phyloP scores from a whole-genome alignment of 352 stramenopile species.

The Phytophthora macrochlamydospora region DNA sequence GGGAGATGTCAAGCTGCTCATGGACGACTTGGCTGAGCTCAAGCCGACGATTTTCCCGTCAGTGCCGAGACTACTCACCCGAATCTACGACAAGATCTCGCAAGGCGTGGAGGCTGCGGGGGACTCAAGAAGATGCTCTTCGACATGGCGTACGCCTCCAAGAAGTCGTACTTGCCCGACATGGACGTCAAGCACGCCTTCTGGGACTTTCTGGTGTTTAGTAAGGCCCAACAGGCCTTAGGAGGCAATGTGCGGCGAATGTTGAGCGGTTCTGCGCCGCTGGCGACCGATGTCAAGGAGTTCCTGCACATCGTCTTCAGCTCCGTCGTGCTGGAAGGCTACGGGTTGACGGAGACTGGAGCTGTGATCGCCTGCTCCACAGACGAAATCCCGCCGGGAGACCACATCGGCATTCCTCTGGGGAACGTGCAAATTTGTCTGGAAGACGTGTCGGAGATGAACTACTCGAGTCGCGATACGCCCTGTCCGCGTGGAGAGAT shows the following conservation, averaged over 20 bases:
- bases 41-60: slow-evolving; percentile 90
- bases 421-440: slow-evolving; percentile 91
- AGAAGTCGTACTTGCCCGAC: slow-evolving; percentile 58
- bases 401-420: slow-evolving; percentile 92
- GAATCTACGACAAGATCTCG: slow-evolving; percentile 94
- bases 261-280: slow-evolving; percentile 93
- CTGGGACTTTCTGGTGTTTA: slow-evolving; percentile 96
- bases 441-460: slow-evolving; percentile 96
- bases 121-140: slow-evolving; percentile 90
- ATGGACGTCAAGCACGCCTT: slow-evolving; percentile 64
- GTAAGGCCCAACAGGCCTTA: slow-evolving; percentile 92
- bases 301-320: slow-evolving; percentile 95
- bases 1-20: slow-evolving; percentile 84
- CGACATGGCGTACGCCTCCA: slow-evolving; percentile 76
- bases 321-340: slow-evolving; percentile 92
- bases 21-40: slow-evolving; percentile 91
- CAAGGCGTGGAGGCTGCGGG: slow-evolving; percentile 59
- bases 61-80: slow-evolving; percentile 94
- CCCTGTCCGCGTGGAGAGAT: slow-evolving; percentile 80
- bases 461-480: slow-evolving; percentile 82
- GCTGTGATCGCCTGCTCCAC: slow-evolving; percentile 47
- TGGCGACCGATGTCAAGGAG: slow-evolving; percentile 92
- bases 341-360: slow-evolving; percentile 93
- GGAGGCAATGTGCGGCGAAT: slow-evolving; percentile 92
- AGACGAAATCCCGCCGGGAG: slow-evolving; percentile 44